Evolutionary conservation across 306 rosid genomes (phyloP).

Genomic region (Cajanus cajan): DNA sequence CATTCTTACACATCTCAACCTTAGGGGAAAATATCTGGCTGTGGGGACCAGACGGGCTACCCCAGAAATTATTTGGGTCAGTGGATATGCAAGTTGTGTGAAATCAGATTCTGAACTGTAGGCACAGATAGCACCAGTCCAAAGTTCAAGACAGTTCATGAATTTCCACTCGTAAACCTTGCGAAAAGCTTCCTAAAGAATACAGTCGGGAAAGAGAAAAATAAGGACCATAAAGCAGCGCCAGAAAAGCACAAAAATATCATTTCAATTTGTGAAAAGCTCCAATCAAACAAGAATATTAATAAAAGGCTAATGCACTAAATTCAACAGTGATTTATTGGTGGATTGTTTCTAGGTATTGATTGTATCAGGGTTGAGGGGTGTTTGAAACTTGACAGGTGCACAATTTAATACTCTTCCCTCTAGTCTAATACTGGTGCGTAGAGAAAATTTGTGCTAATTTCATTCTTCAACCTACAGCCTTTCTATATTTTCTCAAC

Average conservation of each 20-base stretch:
- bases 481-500: not conserved
- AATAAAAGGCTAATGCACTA: conserved; percentile 7
- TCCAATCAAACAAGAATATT: not conserved
- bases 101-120: conserved; percentile 75
- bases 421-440: conserved; percentile 9
- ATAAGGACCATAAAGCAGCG: conserved; percentile 23
- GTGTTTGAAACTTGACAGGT: not conserved
- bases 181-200: conserved; percentile 82
- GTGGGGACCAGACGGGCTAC: conserved; percentile 91
- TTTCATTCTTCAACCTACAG: not conserved
- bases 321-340: not conserved
- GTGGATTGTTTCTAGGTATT: not conserved
- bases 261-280: not conserved
- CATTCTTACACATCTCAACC: conserved; percentile 83
- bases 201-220: conserved; percentile 20
- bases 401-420: not conserved
- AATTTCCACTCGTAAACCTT: conserved; percentile 95
- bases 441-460: not conserved
- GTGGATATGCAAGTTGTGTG: conserved; percentile 84
- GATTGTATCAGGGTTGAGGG: not conserved
- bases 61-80: conserved; percentile 83
- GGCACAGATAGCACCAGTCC: conserved; percentile 81
- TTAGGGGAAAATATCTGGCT: conserved; percentile 80
- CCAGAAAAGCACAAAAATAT: conserved; percentile 11
- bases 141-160: conserved; percentile 91